Conservation (phyloP, 2,329 filamentous ascomycete species). For the Metarhizium humberi region DNA sequence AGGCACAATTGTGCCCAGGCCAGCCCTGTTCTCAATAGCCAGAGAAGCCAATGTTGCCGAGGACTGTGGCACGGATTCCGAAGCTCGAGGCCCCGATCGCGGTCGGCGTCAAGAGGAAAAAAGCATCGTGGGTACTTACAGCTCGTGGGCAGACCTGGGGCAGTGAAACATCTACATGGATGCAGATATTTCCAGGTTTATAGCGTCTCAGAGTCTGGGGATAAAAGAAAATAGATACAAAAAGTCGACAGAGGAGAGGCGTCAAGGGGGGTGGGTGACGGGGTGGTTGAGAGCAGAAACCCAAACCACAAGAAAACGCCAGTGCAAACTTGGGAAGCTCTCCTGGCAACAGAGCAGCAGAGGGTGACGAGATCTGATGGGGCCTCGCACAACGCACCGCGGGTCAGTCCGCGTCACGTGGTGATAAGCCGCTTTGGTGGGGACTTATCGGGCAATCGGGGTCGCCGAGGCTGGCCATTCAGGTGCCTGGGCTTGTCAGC, state of each 20-base stretch:
- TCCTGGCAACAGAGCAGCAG: constrained; percentile 18
- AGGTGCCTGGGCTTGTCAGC: not conserved
- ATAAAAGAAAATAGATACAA: not conserved
- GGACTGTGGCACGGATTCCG: not conserved
- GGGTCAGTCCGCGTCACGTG: constrained; percentile 25
- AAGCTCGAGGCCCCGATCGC: constrained; percentile 1
- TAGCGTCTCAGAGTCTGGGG: not conserved
- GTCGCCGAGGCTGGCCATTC: constrained; percentile 4
- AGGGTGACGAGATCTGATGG: constrained; percentile 25
- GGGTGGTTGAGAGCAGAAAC: constrained; percentile 5
- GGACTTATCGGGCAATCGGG: not conserved
- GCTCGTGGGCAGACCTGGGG: constrained; percentile 22
- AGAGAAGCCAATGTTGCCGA: not conserved
- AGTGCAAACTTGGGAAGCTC: constrained; percentile 28
- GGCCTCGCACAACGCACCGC: constrained; percentile 17
- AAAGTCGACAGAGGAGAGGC: not conserved
- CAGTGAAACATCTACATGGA: constrained; percentile 26
- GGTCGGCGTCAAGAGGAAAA: constrained; percentile 12
- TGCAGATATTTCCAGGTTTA: constrained; percentile 9
- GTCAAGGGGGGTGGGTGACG: not conserved
- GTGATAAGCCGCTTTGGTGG: constrained; percentile 15
- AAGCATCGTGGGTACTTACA: constrained; percentile 20
- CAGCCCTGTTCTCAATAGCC: not conserved
- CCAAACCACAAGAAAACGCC: constrained; percentile 2
- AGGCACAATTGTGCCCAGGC: not conserved